A percentile compares a stretch with the other conserved stretches of the same genome.
Conservation (phyloP, 257 asterid genomes). For the Scutellaria minor region DNA sequence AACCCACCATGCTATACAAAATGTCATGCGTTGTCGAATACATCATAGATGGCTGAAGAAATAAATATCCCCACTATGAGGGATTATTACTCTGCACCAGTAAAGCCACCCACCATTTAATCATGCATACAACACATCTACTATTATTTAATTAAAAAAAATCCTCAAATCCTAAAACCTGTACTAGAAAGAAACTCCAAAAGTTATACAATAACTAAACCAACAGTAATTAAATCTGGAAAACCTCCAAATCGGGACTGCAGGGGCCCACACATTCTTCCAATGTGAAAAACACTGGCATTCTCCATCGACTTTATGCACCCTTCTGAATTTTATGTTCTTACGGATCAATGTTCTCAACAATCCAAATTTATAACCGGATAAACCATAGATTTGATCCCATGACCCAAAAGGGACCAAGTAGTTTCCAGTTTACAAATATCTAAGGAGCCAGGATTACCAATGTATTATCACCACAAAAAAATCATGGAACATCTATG, state of each 20-base stretch:
- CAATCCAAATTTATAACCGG: background rate
- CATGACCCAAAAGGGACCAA: background rate
- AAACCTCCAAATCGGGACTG: conserved; percentile 28
- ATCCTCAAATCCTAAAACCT: conserved; percentile 26
- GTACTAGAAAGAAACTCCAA: conserved; percentile 17
- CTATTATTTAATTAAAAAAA: conserved; percentile 31
- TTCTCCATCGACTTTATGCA: conserved; percentile 21
- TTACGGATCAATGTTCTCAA: conserved; percentile 18
- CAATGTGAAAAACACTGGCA: conserved; percentile 7
- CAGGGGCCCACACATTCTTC: conserved; percentile 14
- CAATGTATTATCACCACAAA: conserved; percentile 11
- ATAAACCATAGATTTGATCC: background rate
- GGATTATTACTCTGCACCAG: conserved; percentile 52
- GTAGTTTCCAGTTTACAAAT: background rate
- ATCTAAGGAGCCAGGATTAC: background rate
- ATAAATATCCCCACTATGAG: conserved; percentile 40
- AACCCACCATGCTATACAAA: conserved; percentile 52
- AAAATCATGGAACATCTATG: background rate
- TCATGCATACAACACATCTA: conserved; percentile 38
- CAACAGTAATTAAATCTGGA: conserved; percentile 26
- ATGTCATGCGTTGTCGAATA: conserved; percentile 43
- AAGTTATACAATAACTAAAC: conserved; percentile 1
- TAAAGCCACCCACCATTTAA: conserved; percentile 55
- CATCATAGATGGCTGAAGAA: conserved; percentile 49
- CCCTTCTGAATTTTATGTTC: conserved; percentile 8